Evolutionary conservation across 75 land plant genomes (phyloP).

Genomic region (Larix kaempferi): DNA sequence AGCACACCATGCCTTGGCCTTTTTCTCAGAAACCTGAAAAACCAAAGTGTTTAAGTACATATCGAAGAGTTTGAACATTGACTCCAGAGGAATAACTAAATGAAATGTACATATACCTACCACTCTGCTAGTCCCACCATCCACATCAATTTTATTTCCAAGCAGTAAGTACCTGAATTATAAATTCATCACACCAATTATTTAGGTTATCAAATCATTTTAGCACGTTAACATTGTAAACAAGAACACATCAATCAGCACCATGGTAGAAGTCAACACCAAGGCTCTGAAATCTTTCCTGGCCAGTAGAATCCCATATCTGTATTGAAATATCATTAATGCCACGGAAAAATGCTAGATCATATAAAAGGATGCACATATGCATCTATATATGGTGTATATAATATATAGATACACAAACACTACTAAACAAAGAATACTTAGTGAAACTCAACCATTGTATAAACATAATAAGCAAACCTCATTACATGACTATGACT

Average conservation of each 20-base stretch:
- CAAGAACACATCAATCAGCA: conserved; percentile 82
- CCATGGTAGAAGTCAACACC: conserved; percentile 80
- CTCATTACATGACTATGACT: neutral
- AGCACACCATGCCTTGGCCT: conserved; percentile 90
- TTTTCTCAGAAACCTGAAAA: conserved; percentile 54
- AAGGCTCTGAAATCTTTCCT: conserved; percentile 78
- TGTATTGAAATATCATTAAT: conserved; percentile 8
- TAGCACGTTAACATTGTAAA: conserved; percentile 73
- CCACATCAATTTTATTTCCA: conserved; percentile 74
- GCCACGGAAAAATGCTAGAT: neutral
- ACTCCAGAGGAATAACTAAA: neutral
- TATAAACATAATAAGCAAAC: neutral
- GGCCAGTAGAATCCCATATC: conserved; percentile 90
- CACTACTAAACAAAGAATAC: neutral
- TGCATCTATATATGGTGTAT: no score
- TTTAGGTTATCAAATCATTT: conserved; percentile 73
- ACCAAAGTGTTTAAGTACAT: no score
- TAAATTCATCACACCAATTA: conserved; percentile 70
- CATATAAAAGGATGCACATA: neutral
- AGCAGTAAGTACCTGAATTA: conserved; percentile 59
- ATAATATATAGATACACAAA: no score
- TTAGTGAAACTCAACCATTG: neutral
- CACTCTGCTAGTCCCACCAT: conserved; percentile 76
- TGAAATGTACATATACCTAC: conserved; percentile 19
- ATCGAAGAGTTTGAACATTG: no score